A percentile compares a stretch with the other conserved stretches of the same genome.
phyloP scores from a whole-genome alignment of 2,329 filamentous ascomycete species.

The Verticillium nonalfalfae region DNA sequence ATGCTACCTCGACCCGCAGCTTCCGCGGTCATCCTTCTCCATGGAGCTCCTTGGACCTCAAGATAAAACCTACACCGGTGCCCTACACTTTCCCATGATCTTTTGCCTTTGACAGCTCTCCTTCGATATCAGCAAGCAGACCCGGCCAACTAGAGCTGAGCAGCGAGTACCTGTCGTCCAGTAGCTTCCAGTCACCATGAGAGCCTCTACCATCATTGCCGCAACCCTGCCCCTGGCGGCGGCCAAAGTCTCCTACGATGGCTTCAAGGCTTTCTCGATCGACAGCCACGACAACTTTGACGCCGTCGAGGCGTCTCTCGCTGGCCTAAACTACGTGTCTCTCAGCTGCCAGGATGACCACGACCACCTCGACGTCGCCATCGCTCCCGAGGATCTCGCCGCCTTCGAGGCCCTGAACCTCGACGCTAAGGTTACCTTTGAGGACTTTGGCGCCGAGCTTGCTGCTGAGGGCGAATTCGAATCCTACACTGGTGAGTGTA shows the following conservation, averaged over 20 bases:
- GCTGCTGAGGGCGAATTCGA: conserved; percentile 21
- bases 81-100: background rate
- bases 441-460: conserved; percentile 31
- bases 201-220: conserved; percentile 2
- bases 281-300: conserved; percentile 24
- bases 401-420: conserved; percentile 26
- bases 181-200: conserved; percentile 2
- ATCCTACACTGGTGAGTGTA: conserved; percentile 10
- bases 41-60: background rate
- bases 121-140: background rate
- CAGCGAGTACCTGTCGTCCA: background rate
- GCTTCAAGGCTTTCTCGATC: conserved; percentile 37
- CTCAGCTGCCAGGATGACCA: conserved; percentile 20
- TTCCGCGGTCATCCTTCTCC: background rate
- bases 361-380: conserved; percentile 30
- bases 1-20: background rate
- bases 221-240: conserved; percentile 1
- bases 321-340: background rate
- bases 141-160: background rate
- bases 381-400: conserved; percentile 24
- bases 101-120: too few species aligned
- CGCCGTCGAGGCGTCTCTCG: conserved; percentile 21
- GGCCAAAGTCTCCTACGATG: conserved; percentile 29
- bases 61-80: background rate
- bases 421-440: conserved; percentile 26